Conservation (phyloP, 176 grass and related monocot genomes). For the maize (Zea mays) region Zm-B73-REFERENCE-NAM-5.0 NC_050103.1:180189501-180190000, state of each 20-base stretch:
- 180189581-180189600: conserved; percentile 7
- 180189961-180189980: background rate
- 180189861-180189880: background rate
- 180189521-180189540: conserved; percentile 19
- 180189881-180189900: background rate
- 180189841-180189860: background rate
- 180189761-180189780: too few relatives aligned
- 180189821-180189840: background rate
- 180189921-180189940: background rate
- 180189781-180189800: too few relatives aligned
- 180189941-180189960: background rate
- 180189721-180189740: too few relatives aligned
- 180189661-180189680: too few relatives aligned
- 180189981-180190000: background rate
- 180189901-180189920: background rate
- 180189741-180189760: too few relatives aligned
- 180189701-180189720: too few relatives aligned
- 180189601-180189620: background rate
- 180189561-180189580: background rate
- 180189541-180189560: background rate
- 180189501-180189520: background rate
- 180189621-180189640: background rate
- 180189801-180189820: too few relatives aligned
- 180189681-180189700: too few relatives aligned
- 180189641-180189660: too few relatives aligned